phyloP scores from a whole-genome alignment of 2,329 filamentous ascomycete genomes.

The Cladosporium sp. region DNA sequence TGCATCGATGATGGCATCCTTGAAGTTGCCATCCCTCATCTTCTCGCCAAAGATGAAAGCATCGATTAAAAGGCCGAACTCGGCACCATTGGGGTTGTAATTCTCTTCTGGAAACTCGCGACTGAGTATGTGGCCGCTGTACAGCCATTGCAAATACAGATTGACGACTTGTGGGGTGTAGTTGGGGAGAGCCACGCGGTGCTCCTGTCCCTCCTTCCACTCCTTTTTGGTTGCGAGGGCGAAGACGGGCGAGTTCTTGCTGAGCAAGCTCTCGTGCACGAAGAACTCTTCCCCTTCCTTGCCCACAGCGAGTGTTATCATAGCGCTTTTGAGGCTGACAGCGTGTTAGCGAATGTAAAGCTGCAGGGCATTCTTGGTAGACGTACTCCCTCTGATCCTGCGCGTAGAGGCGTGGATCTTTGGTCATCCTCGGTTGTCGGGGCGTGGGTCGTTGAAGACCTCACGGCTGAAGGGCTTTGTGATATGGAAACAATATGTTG shows the following conservation, averaged over 20 bases:
- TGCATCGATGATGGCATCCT: constrained; percentile 13
- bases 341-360: background rate
- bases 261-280: constrained; percentile 9
- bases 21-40: constrained; percentile 16
- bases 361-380: background rate
- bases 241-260: constrained; percentile 14
- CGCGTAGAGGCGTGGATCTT: background rate
- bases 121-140: background rate
- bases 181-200: constrained; percentile 12
- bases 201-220: constrained; percentile 11
- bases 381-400: background rate
- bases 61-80: background rate
- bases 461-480: too few relatives aligned
- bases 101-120: too few relatives aligned
- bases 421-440: background rate
- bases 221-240: constrained; percentile 11
- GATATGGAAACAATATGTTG: too few relatives aligned
- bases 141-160: constrained; percentile 17
- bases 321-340: background rate
- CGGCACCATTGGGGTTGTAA: background rate
- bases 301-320: background rate
- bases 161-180: constrained; percentile 5
- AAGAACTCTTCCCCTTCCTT: background rate
- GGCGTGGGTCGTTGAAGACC: too few relatives aligned
- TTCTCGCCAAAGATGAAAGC: constrained; percentile 16